Conservation (phyloP, 768 basidiomycete species). For the Phanerochaete sordida region DNA sequence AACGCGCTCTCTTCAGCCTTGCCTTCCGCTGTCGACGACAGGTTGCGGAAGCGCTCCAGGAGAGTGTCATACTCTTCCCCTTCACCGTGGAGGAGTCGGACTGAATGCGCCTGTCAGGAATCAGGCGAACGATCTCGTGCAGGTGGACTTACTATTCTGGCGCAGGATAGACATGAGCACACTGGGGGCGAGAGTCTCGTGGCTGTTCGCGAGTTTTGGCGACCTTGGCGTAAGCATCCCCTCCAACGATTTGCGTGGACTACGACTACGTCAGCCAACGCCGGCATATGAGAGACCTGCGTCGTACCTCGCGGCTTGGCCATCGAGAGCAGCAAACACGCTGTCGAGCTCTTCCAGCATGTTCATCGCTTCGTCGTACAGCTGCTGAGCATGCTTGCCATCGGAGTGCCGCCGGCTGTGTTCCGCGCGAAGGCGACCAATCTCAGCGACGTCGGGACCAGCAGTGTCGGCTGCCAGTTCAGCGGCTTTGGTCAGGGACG, state of each 20-base stretch:
- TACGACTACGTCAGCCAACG: not conserved
- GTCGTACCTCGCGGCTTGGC: conserved; percentile 42
- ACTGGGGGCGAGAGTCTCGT: conserved; percentile 56
- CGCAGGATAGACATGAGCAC: conserved; percentile 60
- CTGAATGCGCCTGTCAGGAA: conserved; percentile 32
- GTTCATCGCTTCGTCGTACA: conserved; percentile 53
- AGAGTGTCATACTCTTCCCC: conserved; percentile 49
- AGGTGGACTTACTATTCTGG: conserved; percentile 66
- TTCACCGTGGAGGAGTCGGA: conserved; percentile 62
- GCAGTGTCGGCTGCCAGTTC: conserved; percentile 42
- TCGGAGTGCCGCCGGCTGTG: conserved; percentile 41
- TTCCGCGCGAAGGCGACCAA: conserved; percentile 54
- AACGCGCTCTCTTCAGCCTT: conserved; percentile 77
- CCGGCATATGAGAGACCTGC: too few relatives aligned
- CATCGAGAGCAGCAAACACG: conserved; percentile 51
- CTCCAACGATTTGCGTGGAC: conserved; percentile 16
- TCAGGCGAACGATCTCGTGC: too few relatives aligned
- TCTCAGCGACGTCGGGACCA: conserved; percentile 56
- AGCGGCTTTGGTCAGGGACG: conserved; percentile 48
- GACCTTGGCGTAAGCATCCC: conserved; percentile 14
- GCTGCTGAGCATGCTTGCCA: conserved; percentile 42
- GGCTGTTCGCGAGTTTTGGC: conserved; percentile 16
- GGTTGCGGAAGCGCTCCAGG: conserved; percentile 52
- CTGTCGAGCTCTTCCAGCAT: conserved; percentile 63
- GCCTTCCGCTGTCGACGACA: conserved; percentile 53